phyloP scores from a whole-genome alignment of 148 eudicot species.

The Spergularia bocconei region DNA sequence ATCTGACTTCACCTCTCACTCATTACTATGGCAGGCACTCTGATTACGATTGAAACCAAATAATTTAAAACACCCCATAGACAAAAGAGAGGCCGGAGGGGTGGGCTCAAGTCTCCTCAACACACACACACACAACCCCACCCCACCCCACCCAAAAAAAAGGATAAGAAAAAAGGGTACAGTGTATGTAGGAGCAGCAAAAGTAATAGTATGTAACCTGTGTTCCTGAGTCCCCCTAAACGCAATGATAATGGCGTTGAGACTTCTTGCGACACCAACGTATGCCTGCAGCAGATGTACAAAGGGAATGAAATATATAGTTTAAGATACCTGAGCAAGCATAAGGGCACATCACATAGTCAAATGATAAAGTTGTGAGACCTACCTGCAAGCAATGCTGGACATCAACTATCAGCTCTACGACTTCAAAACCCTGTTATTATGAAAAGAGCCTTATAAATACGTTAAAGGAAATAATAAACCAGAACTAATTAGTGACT shows the following conservation, averaged over 20 bases:
- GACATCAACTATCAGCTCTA: constrained; percentile 89
- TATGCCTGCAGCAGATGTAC: constrained; percentile 60
- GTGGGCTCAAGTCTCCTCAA: neutral
- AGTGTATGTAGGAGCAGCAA: constrained; percentile 1
- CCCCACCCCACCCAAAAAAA: neutral
- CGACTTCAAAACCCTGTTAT: constrained; percentile 80
- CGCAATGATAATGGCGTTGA: constrained; percentile 83
- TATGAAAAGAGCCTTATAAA: constrained; percentile 19
- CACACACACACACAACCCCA: neutral
- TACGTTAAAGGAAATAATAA: neutral
- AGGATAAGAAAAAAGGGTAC: neutral
- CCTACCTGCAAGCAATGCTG: constrained; percentile 54
- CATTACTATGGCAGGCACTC: neutral
- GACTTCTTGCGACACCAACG: constrained; percentile 81
- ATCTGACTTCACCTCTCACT: neutral
- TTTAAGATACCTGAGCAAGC: neutral
- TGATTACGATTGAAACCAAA: neutral
- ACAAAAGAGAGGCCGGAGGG: neutral
- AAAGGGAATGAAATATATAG: constrained; percentile 1
- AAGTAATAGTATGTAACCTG: constrained; percentile 47
- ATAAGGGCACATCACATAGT: neutral
- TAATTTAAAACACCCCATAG: neutral
- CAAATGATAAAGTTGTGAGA: neutral
- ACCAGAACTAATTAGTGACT: neutral
- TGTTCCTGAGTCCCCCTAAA: constrained; percentile 90